Evolutionary conservation across 306 rosid species (phyloP).

Genomic region (Elaeagnus macrophylla): DNA sequence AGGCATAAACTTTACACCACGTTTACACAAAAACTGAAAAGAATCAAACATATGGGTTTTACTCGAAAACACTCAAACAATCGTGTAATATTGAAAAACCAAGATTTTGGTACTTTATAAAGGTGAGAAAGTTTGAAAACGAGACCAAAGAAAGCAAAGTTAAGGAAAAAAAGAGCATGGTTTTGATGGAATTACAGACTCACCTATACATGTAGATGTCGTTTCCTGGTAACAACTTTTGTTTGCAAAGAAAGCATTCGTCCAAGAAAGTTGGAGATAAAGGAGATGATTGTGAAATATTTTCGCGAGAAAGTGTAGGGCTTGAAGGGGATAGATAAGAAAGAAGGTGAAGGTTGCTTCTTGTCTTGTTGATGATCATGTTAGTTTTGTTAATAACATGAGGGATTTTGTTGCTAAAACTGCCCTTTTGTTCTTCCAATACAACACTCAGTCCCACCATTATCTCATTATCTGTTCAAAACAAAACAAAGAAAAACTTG

Average conservation of each 20-base stretch:
- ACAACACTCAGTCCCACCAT: conserved; percentile 80
- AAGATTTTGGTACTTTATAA: neutral
- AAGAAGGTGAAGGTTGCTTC: conserved; percentile 13
- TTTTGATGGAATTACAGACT: conserved; percentile 8
- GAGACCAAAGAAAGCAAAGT: neutral
- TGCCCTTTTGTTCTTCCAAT: conserved; percentile 44
- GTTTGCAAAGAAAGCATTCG: conserved; percentile 62
- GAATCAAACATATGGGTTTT: conserved; percentile 1
- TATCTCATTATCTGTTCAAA: conserved; percentile 28
- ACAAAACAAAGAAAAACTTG: too few relatives aligned
- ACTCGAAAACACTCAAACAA: neutral
- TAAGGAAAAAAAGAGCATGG: conserved; percentile 17
- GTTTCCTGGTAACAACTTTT: conserved; percentile 60
- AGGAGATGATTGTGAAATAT: neutral
- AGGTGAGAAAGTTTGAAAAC: neutral
- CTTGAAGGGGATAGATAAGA: neutral
- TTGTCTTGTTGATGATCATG: conserved; percentile 29
- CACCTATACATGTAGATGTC: conserved; percentile 99
- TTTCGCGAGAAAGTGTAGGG: neutral
- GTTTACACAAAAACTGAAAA: neutral
- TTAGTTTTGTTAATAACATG: conserved; percentile 62
- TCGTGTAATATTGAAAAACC: neutral
- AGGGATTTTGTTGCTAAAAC: conserved; percentile 13
- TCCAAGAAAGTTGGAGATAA: conserved; percentile 46
- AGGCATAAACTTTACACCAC: neutral